Conservation (phyloP, 768 basidiomycete species). For the Lactifluus piperatus region DNA sequence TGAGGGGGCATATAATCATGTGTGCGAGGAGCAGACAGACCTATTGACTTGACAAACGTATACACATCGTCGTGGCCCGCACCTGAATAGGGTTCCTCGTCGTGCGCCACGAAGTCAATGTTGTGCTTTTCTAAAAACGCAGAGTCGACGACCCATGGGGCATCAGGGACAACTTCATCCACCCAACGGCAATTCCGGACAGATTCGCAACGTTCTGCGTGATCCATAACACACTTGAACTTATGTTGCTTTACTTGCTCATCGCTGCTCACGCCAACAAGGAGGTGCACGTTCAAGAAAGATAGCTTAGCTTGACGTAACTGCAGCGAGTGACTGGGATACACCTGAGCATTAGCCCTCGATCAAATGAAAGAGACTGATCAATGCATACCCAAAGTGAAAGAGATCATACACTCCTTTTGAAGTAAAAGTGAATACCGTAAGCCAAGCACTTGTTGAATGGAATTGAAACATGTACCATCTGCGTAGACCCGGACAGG, state of each 20-base stretch:
- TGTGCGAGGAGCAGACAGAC: conserved; percentile 34
- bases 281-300: conserved; percentile 81
- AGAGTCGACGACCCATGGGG: conserved; percentile 83
- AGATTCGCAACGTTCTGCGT: conserved; percentile 83
- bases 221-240: conserved; percentile 77
- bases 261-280: conserved; percentile 92
- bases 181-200: conserved; percentile 98
- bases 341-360: conserved; percentile 3
- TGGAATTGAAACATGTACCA: conserved; percentile 41
- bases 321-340: conserved; percentile 82
- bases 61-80: conserved; percentile 86
- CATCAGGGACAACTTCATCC: conserved; percentile 84
- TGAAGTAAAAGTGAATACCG: conserved; percentile 4
- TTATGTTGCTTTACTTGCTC: conserved; percentile 75
- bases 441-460: background rate
- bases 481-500: conserved; percentile 92
- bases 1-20: background rate
- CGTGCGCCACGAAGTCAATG: conserved; percentile 97
- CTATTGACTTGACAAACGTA: conserved; percentile 65
- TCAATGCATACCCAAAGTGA: conserved; percentile 72
- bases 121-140: conserved; percentile 75
- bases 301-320: conserved; percentile 93
- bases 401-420: conserved; percentile 97
- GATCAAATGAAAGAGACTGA: background rate
- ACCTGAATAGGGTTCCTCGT: conserved; percentile 80